These are phyloP conservation scores for Lenzites betulinus DNA, from an alignment of 768 basidiomycete species.

Conservation along the genomic window DNA sequence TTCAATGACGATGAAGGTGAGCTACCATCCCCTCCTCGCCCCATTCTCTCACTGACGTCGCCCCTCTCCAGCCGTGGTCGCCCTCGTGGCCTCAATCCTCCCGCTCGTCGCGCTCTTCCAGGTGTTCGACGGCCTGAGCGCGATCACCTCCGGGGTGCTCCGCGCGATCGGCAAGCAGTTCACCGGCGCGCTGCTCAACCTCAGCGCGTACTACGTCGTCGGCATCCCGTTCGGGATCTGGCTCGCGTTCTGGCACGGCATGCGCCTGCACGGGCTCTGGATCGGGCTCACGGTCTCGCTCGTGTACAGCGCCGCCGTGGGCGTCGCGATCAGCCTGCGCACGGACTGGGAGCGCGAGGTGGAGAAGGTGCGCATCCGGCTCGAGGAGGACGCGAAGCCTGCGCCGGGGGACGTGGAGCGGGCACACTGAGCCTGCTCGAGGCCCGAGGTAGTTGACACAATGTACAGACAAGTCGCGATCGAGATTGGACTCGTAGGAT, in stretches of 20 bases:
- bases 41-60: neutral
- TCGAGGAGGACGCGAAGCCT: conserved; percentile 49
- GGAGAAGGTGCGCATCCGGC: conserved; percentile 53
- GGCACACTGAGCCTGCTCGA: neutral
- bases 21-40: neutral
- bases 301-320: conserved; percentile 55
- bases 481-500: no score
- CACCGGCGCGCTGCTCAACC: conserved; percentile 76
- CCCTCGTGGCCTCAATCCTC: conserved; percentile 54
- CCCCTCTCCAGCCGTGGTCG: conserved; percentile 37
- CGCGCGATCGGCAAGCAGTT: conserved; percentile 82
- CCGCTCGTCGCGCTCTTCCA: conserved; percentile 77
- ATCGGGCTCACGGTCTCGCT: conserved; percentile 74
- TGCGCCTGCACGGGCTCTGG: conserved; percentile 80
- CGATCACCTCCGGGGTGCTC: conserved; percentile 74
- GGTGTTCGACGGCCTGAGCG: conserved; percentile 78
- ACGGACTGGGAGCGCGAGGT: conserved; percentile 77
- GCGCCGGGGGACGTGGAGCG: conserved; percentile 13
- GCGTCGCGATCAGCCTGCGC: conserved; percentile 52
- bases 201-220: conserved; percentile 80
- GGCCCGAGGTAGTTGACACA: no score
- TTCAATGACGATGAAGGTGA: conserved; percentile 58
- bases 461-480: no score
- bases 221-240: conserved; percentile 83
- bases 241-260: conserved; percentile 62